These are phyloP conservation scores for Pancytospora philotis DNA, from an alignment of 371 early-diverging fungal genomes.

Conservation along the genomic window DNA sequence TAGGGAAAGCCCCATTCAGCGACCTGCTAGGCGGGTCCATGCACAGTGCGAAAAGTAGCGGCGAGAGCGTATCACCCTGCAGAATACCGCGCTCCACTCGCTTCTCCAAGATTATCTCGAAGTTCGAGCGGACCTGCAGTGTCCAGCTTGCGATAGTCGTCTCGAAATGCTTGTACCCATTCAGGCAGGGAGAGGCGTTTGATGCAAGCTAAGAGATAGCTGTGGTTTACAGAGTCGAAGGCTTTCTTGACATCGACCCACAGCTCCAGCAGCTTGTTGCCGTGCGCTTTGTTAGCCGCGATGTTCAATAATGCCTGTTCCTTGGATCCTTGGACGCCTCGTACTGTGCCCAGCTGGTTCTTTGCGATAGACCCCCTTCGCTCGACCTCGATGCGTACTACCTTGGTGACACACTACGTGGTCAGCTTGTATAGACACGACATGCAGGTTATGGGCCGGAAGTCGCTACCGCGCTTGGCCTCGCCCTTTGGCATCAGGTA, in stretches of 20 bases:
- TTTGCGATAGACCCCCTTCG: slow-evolving; percentile 6
- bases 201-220: not conserved
- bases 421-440: slow-evolving; percentile 26
- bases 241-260: slow-evolving; percentile 13
- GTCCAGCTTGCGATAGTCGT: not conserved
- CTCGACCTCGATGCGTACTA: slow-evolving; percentile 1
- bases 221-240: slow-evolving; percentile 3
- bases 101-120: not conserved
- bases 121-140: not conserved
- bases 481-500: slow-evolving; percentile 26
- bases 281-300: not conserved
- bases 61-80: too few relatives aligned
- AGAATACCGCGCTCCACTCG: slow-evolving; percentile 15
- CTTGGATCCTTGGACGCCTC: slow-evolving; percentile 21
- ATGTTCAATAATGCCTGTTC: slow-evolving; percentile 22
- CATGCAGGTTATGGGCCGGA: slow-evolving; percentile 32
- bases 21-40: slow-evolving; percentile 24
- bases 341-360: slow-evolving; percentile 30
- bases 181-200: not conserved
- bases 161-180: not conserved
- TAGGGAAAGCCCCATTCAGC: slow-evolving; percentile 7
- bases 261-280: not conserved
- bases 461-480: slow-evolving; percentile 9
- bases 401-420: slow-evolving; percentile 8
- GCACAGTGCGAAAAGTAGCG: slow-evolving; percentile 19